phyloP scores from a whole-genome alignment of 2,329 filamentous ascomycete species.

The Fusarium sp. region DNA sequence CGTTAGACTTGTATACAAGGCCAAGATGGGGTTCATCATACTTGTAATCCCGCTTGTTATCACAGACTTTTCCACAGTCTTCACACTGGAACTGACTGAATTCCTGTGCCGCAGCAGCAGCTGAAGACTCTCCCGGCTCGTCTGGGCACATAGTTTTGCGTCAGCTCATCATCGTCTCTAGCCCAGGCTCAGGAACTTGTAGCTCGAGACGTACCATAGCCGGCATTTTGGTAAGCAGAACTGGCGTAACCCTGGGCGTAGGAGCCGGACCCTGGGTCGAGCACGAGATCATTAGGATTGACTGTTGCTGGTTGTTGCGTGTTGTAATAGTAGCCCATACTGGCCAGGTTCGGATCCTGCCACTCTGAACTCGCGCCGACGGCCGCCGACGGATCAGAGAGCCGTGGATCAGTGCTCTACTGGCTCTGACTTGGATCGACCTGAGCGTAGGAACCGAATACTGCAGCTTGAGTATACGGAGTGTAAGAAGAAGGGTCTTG shows the following conservation, averaged over 20 bases:
- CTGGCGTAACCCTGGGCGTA: slow-evolving; percentile 4
- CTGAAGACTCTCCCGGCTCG: slow-evolving; percentile 26
- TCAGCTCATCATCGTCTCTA: neutral
- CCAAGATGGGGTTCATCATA: neutral
- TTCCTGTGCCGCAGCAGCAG: neutral
- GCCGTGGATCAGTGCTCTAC: slow-evolving; percentile 36
- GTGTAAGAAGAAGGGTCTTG: neutral
- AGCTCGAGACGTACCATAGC: slow-evolving; percentile 17
- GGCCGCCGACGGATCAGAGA: slow-evolving; percentile 21
- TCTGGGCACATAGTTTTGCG: neutral
- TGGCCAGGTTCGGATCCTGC: slow-evolving; percentile 29
- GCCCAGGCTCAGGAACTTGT: too few relatives aligned
- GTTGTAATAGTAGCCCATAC: slow-evolving; percentile 6
- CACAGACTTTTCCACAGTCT: slow-evolving; percentile 14
- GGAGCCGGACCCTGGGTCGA: neutral
- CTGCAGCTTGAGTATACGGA: neutral
- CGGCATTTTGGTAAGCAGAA: slow-evolving; percentile 27
- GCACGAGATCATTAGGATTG: slow-evolving; percentile 27
- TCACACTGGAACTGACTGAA: slow-evolving; percentile 14
- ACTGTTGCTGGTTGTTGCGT: slow-evolving; percentile 33
- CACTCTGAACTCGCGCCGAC: slow-evolving; percentile 24
- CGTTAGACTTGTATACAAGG: neutral
- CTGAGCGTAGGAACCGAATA: slow-evolving; percentile 17
- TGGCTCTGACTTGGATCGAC: slow-evolving; percentile 39
- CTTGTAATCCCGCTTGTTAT: slow-evolving; percentile 26